These are phyloP conservation scores for Maudiozyma serrabonitensis DNA, from an alignment of 805 yeast species.

Conservation along the genomic window DNA sequence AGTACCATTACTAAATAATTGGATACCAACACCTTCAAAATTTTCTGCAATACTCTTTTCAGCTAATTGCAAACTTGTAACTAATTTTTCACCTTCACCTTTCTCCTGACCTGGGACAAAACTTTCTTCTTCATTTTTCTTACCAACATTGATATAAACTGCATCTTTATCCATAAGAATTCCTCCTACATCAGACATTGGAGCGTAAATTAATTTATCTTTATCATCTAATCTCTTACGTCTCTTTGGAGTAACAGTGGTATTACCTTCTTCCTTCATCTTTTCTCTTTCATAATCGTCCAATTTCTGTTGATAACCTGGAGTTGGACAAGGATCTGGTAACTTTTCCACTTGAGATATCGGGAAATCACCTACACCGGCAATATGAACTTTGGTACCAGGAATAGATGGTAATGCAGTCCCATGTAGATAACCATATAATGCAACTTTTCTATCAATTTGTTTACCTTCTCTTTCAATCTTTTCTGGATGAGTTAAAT, in stretches of 20 bases:
- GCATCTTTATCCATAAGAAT: conserved; percentile 95
- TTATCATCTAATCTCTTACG: conserved; percentile 89
- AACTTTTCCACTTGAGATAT: conserved; percentile 72
- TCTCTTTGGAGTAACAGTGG: conserved; percentile 60
- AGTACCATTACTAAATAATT: conserved; percentile 57
- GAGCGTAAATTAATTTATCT: conserved; percentile 91
- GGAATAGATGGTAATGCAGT: conserved; percentile 59
- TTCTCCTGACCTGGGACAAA: conserved; percentile 56
- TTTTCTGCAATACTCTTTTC: conserved; percentile 49
- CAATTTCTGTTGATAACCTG: conserved; percentile 74
- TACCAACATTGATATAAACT: conserved; percentile 66
- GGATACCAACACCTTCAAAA: conserved; percentile 59
- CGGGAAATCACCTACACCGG: conserved; percentile 88
- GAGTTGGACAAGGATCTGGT: conserved; percentile 99
- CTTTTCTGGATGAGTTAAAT: conserved; percentile 82
- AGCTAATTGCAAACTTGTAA: conserved; percentile 70
- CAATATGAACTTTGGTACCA: conserved; percentile 77
- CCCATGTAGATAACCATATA: conserved; percentile 93
- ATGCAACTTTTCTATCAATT: conserved; percentile 78
- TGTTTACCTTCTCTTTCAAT: conserved; percentile 66
- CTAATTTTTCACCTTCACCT: conserved; percentile 82
- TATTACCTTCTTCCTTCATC: conserved; percentile 56
- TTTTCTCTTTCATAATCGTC: conserved; percentile 74
- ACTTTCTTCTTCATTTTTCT: conserved; percentile 25
- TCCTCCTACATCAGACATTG: conserved; percentile 99